A percentile compares a stretch with the other conserved stretches of the same genome.
Conservation (phyloP, 2,329 filamentous ascomycete species). For the Fusarium tupiense region DNA sequence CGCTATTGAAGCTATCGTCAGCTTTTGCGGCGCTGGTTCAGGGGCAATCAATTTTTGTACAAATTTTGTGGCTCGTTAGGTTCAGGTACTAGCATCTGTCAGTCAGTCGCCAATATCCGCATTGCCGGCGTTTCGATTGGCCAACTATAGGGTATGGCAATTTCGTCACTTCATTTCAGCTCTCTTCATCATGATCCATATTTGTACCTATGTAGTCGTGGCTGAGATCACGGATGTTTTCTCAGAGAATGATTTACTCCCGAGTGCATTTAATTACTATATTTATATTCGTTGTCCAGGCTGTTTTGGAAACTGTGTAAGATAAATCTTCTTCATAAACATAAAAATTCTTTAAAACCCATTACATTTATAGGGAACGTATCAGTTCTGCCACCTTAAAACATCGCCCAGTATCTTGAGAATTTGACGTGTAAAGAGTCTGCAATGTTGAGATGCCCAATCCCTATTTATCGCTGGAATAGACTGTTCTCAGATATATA, state of each 20-base stretch:
- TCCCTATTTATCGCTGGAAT: fast-evolving
- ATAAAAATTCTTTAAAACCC: neutral
- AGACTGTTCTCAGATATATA: neutral
- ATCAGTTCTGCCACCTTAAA: fast-evolving
- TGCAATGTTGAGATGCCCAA: fast-evolving
- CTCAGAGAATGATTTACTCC: neutral
- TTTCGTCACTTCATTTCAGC: neutral
- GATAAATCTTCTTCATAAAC: neutral
- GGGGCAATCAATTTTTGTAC: neutral
- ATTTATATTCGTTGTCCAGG: neutral
- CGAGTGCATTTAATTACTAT: too few species aligned
- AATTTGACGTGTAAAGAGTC: fast-evolving
- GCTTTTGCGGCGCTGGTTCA: neutral
- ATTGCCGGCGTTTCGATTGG: too few species aligned
- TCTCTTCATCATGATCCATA: too few species aligned
- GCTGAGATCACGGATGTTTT: too few species aligned
- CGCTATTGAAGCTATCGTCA: conserved; percentile 20
- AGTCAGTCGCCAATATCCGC: neutral
- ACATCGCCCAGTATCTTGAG: neutral
- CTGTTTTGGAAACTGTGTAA: fast-evolving
- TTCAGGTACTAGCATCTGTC: neutral
- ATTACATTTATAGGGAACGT: fast-evolving
- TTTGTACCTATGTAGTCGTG: neutral
- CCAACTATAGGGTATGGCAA: neutral
- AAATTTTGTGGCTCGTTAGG: neutral